Base-by-base conservation (phyloP, 805 yeast species). In the Spathaspora passalidarum region DNA sequence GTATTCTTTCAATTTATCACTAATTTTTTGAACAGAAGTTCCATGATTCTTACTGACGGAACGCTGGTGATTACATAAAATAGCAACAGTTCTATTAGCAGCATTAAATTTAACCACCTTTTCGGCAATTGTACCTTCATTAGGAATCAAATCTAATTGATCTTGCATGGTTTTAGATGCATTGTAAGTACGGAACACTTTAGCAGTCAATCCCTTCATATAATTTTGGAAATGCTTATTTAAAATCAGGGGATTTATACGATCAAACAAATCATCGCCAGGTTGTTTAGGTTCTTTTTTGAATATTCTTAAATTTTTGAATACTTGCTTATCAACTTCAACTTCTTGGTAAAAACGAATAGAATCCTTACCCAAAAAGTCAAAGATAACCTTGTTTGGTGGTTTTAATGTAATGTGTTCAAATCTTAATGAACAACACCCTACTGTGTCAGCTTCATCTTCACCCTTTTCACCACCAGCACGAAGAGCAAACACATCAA, bases 381-480 rank as follows among this genome's bases (percentile, higher is more conserved):
- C 98, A 69, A 91, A 90, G 8, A 86, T 78, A 13, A 92, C 97
- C 4, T 77, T 85, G 54, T 81, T 81, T 7, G 97, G 97, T 2
- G 96, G 96, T 54, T 80, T 80, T 48, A 92, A 73, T 1, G 91
- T 84, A 38, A 92, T 79, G 65, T 91, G 98, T 62, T 91, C 98
- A 59, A 72, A 91, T 57, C 98, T 73, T 54, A 92, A 76, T 1
- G 97, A 91, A 68, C 98, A 92, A 67, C 98, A 92, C 38, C 98
- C 98, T 38, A 92, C 98, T 1, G 98, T 92, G 62, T 92, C 98
- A 2, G 98, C 98, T 62, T 91, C 97, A 55, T 92, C 98, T 2
- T 92, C 98, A 9, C 92, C 86, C 63, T 92, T 92, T 65, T 92
- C 97, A 56, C 97, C 97, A 62, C 97, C 97, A 1, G 97, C 97